These are phyloP conservation scores for Corrigiola litoralis DNA, from an alignment of 179 eudicot genomes.

Conservation along the genomic window DNA sequence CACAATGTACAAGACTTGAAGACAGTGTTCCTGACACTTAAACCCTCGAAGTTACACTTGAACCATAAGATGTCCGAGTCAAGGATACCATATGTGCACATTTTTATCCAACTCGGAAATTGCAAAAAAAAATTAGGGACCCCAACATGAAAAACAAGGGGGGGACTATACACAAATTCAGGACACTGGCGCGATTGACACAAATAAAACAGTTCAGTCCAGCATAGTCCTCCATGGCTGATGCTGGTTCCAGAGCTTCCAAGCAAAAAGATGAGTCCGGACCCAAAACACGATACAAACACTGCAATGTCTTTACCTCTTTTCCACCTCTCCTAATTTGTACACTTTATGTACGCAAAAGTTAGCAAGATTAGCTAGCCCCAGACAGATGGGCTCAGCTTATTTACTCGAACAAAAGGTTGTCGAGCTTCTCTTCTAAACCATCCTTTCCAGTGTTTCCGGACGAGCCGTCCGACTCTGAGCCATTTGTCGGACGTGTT, in stretches of 20 bases:
- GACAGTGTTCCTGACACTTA: background rate
- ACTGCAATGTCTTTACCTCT: conserved; percentile 21
- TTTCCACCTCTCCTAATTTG: conserved; percentile 37
- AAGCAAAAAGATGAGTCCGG: conserved; percentile 34
- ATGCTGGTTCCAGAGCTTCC: conserved; percentile 34
- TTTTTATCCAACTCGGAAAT: conserved; percentile 23
- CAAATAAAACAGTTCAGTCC: background rate
- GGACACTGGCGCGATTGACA: conserved; percentile 16
- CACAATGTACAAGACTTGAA: conserved; percentile 30
- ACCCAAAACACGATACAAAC: conserved; percentile 28
- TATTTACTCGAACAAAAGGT: conserved; percentile 30
- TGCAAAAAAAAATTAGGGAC: conserved; percentile 14
- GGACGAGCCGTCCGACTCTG: conserved; percentile 29
- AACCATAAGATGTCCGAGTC: conserved; percentile 19
- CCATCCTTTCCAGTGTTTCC: conserved; percentile 28
- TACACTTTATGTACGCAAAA: conserved; percentile 38
- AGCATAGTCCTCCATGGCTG: conserved; percentile 11
- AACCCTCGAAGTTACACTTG: conserved; percentile 19
- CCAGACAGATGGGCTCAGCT: conserved; percentile 14
- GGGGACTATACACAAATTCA: conserved; percentile 20
- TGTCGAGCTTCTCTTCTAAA: conserved; percentile 34
- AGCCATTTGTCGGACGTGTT: conserved; percentile 29
- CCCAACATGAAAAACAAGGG: conserved; percentile 16
- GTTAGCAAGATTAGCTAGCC: conserved; percentile 32
- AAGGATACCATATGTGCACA: conserved; percentile 21